Evolutionary conservation across 2,329 filamentous ascomycete species (phyloP), one percentile per base, ranked within the genome.

Genomic region (Ophiosphaerella korrae): DNA sequence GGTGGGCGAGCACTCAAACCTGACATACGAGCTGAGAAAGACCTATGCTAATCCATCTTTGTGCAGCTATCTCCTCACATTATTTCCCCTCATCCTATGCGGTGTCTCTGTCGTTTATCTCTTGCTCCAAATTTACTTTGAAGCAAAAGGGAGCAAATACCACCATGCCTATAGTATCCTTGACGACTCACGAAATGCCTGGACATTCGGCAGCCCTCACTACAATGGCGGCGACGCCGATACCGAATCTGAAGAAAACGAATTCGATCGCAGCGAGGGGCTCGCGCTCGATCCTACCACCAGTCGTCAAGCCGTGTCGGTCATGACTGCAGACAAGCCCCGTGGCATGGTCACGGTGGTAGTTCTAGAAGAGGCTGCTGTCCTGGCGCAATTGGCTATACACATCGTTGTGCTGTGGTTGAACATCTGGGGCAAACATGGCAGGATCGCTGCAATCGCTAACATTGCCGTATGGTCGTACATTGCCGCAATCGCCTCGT

Each of bases 401-500:
- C 91, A 91, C 62, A 74, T 87, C 14, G 75, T 85, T 8, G 83
- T 86, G 7, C 78, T 94, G 46, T 74, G 84, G 1, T 83, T 84
- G 1, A 76, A 82, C 32, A 78, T 81, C 36, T 89, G 84, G 76
- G 83, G 82, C 18, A 75, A 75, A 14, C 79, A 82, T 53, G 85
- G 84, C 44, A 80, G 75, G 14, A 66, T 85, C 48, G 84, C 86
- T 21, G 84, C 86, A 8, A 78, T 88, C 42, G 83, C 85, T 3
- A 87, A 87, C 42, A 78, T 96, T 31, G 74, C 85, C 9, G 85
- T 85, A 26, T 97, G 94, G 93, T 74, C 84, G 45, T 99, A 97
- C 70, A 84, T 92, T 34, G 79, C 93, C 24, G 75, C 86, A 13
- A 82, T 99, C 51, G 87, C 87, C 12, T 83, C 85, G 16, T 76